phyloP scores from a whole-genome alignment of 2,329 filamentous ascomycete genomes.

The Xylaria multiplex region DNA sequence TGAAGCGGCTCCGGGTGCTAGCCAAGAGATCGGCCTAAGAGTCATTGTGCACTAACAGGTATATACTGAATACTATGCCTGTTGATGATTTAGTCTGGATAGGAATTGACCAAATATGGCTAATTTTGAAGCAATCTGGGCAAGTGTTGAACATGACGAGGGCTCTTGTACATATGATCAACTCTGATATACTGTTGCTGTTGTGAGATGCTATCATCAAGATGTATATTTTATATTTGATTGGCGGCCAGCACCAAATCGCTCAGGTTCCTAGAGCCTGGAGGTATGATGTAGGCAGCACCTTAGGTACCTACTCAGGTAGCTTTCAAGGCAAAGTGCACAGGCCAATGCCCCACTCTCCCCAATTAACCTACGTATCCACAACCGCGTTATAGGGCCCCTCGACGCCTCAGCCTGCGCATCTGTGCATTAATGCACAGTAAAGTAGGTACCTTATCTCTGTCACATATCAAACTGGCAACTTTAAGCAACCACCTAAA shows the following conservation, averaged over 20 bases:
- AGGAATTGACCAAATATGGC: not conserved
- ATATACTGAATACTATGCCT: not conserved
- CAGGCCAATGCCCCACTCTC: too few relatives aligned
- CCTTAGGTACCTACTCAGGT: too few relatives aligned
- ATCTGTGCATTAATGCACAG: too few relatives aligned
- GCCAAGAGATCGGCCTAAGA: conserved; percentile 63
- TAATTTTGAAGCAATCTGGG: not conserved
- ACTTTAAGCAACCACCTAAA: not conserved
- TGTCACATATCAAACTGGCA: conserved; percentile 2
- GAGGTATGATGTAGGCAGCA: too few relatives aligned
- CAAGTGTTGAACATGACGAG: not conserved
- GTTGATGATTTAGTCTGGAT: conserved; percentile 18
- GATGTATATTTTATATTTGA: too few relatives aligned
- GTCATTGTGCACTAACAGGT: not conserved
- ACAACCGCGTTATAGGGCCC: conserved; percentile 1
- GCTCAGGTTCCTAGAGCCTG: too few relatives aligned
- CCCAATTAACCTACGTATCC: too few relatives aligned
- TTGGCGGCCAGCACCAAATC: too few relatives aligned
- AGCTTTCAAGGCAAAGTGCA: not conserved
- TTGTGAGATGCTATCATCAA: too few relatives aligned
- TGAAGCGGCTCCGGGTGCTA: conserved; percentile 85
- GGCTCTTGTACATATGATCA: not conserved
- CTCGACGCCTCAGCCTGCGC: conserved; percentile 15
- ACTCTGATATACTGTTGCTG: too few relatives aligned
- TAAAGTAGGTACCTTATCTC: not conserved